A percentile compares a stretch with the other conserved stretches of the same genome.
Evolutionary conservation across 257 asterid species (phyloP).

Genomic region (Solanum appendiculatum): DNA sequence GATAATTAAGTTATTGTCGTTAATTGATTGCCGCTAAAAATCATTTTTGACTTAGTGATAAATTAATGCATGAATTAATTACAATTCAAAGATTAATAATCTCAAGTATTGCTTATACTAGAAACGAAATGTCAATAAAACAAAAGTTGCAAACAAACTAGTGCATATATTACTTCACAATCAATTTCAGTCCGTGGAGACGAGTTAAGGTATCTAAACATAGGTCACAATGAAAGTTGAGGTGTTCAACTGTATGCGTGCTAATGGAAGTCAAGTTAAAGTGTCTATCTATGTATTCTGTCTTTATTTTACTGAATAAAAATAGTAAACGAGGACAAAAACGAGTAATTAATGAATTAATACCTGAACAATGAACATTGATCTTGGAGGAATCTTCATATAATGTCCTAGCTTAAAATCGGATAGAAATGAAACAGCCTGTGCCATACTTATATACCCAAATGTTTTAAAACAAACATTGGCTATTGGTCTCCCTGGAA

Average conservation of each 20-base stretch:
- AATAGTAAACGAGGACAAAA: background rate
- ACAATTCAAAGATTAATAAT: too few relatives aligned
- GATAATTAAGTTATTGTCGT: too few relatives aligned
- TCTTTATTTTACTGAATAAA: too few relatives aligned
- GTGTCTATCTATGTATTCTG: background rate
- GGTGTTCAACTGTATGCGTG: background rate
- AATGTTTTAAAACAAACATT: constrained; percentile 75
- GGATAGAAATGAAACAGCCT: constrained; percentile 41
- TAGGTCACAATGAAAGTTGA: background rate
- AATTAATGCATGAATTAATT: too few relatives aligned
- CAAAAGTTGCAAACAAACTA: too few relatives aligned
- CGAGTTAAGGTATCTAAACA: background rate
- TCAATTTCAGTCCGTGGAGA: background rate
- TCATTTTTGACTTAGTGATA: too few relatives aligned
- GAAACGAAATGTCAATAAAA: too few relatives aligned
- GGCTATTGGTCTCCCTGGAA: constrained; percentile 76
- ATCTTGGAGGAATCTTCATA: constrained; percentile 85
- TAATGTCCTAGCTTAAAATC: constrained; percentile 79
- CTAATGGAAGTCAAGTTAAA: background rate
- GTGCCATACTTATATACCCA: constrained; percentile 75
- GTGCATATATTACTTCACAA: too few relatives aligned
- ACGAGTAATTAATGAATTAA: background rate
- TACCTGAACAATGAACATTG: constrained; percentile 77
- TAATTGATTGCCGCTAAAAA: too few relatives aligned
- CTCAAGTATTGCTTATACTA: too few relatives aligned